A percentile compares a stretch with the other conserved stretches of the same genome.
Conservation (phyloP, 2,329 filamentous ascomycete species). For the Lecanoromycetidae sp. region DNA sequence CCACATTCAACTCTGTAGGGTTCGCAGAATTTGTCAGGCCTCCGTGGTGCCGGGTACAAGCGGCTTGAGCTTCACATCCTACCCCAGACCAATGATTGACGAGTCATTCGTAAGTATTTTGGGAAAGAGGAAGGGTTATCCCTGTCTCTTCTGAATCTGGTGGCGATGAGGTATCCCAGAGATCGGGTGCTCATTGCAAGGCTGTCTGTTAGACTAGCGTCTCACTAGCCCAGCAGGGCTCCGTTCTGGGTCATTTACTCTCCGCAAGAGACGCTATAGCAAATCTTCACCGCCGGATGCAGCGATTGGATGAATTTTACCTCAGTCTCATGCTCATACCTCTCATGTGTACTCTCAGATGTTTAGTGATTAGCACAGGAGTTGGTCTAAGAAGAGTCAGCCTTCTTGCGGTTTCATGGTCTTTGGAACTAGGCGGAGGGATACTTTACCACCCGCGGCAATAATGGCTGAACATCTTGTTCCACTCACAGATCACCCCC, state of each 20-base stretch:
- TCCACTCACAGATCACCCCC: too few relatives aligned
- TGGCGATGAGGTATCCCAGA: background rate
- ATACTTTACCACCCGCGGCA: too few relatives aligned
- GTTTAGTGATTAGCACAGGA: background rate
- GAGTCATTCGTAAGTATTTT: background rate
- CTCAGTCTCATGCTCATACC: background rate
- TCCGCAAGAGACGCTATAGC: background rate
- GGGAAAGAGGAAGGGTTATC: background rate
- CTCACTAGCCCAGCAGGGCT: slow-evolving; percentile 15
- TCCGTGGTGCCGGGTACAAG: background rate
- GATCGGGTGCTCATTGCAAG: background rate
- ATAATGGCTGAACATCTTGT: too few relatives aligned
- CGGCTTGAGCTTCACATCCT: background rate
- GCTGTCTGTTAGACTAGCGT: slow-evolving; percentile 7
- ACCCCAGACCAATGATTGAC: background rate
- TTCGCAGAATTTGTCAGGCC: background rate
- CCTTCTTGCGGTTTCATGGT: too few relatives aligned
- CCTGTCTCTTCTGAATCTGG: background rate
- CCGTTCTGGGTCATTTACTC: slow-evolving; percentile 11
- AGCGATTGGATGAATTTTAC: slow-evolving; percentile 1
- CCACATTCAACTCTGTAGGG: background rate
- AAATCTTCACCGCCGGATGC: slow-evolving; percentile 10
- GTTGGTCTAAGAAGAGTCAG: too few relatives aligned
- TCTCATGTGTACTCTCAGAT: background rate
- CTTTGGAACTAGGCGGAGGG: too few relatives aligned